Base-by-base conservation (phyloP, 192 early-diverging fungal species). In the Backusella luteola region DNA sequence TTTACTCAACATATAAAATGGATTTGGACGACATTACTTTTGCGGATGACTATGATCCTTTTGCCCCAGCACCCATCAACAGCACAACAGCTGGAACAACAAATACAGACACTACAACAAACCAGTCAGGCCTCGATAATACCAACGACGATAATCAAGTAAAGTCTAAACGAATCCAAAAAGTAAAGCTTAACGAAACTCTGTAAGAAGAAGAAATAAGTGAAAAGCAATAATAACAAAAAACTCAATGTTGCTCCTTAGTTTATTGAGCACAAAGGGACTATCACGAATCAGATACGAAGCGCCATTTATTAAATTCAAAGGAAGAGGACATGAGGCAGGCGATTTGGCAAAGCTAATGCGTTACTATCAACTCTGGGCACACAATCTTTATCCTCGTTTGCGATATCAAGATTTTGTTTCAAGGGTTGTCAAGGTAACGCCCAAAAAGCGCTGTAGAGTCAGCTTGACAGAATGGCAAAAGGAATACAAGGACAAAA, bases 361-460 rank as follows among this genome's bases (percentile, higher is more conserved):
- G 71, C 71, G 73, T 4, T 81, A 74, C 66, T 81, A 81, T 68
- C 74, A 81, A 42, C 76, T 77, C 3, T 81, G 79, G 79, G 79
- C 79, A 14, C 75, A 81, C 53, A 73, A 71, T 23, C 63, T 81
- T 1, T 76, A 73, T 52, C 79, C 79, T 39, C 74, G 79, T 23
- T 44, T 81, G 9, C 35, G 68, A n/a, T 77, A 74, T 36, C 70
- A 72, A 11, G 79, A 81, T 56, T 81, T 81, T 8, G 63, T 46
- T 23, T 52, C 72, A 8, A 39, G 26, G 44, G 77, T 73, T 6
- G 52, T 73, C 35, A 78, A 78, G 21, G 77, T 66, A 29, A 69
- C 67, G n/a, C 29, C 41, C 36, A 67, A 78, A n/a, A 41, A 29
- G 15, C 71, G 46, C 0, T 78, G 77, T 32, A 72, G 53, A 68